Percentiles rank a stretch among this genome's conserved stretches.
These are phyloP conservation scores for Stereum hirsutum DNA, from an alignment of 1,284 basidiomycete species.

Conservation along the genomic window DNA sequence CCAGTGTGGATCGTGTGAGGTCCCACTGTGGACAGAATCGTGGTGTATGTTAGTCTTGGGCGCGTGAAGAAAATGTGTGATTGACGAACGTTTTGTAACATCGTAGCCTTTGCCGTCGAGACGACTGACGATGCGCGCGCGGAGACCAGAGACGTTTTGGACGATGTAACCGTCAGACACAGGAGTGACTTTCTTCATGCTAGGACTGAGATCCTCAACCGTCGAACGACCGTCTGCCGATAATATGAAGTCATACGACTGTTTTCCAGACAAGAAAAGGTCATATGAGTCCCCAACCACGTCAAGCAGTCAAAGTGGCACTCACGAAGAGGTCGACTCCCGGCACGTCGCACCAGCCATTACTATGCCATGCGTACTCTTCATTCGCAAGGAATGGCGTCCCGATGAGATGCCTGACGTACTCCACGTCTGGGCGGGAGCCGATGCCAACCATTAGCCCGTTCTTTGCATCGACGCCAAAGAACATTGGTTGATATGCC, in stretches of 20 bases:
- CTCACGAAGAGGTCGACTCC: slow-evolving; percentile 65
- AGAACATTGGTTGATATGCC: slow-evolving; percentile 42
- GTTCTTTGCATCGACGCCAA: slow-evolving; percentile 21
- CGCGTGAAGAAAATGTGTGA: not conserved
- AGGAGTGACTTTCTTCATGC: slow-evolving; percentile 50
- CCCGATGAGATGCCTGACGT: slow-evolving; percentile 61
- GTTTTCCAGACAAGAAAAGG: slow-evolving; percentile 6
- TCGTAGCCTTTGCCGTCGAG: slow-evolving; percentile 84
- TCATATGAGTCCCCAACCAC: slow-evolving; percentile 2
- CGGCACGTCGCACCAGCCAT: slow-evolving; percentile 70
- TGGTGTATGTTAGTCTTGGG: not conserved
- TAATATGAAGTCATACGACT: slow-evolving; percentile 78
- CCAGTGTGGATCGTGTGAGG: slow-evolving; percentile 74
- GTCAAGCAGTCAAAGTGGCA: slow-evolving; percentile 7
- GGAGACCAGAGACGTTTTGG: slow-evolving; percentile 68
- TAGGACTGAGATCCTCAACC: slow-evolving; percentile 64
- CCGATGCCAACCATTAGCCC: slow-evolving; percentile 63
- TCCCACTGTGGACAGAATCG: slow-evolving; percentile 47
- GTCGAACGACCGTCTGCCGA: slow-evolving; percentile 47
- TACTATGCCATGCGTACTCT: slow-evolving; percentile 46
- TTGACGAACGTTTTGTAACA: slow-evolving; percentile 66
- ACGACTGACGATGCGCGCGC: slow-evolving; percentile 66
- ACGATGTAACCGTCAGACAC: slow-evolving; percentile 68
- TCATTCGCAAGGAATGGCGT: slow-evolving; percentile 39
- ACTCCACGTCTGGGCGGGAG: slow-evolving; percentile 68